Base-by-base conservation (phyloP, 305 asterid species). In the Coffea humblotiana region DNA sequence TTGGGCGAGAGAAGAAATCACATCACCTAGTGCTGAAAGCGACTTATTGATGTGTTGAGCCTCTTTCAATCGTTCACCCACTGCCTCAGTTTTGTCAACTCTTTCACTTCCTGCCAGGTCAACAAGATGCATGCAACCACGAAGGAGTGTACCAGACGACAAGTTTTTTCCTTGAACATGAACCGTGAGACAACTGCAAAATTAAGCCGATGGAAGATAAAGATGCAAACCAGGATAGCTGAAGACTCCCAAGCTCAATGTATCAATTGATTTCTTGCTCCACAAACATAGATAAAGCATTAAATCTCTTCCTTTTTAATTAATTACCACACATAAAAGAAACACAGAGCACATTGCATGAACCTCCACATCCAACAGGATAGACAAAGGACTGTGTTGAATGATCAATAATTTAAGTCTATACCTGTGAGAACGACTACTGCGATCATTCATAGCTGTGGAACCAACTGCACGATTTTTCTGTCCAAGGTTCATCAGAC, bases 101-200 rank as follows among this genome's bases (percentile, higher is more conserved):
- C 97, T 88, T 84, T 96, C 99, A 81, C 99, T 96, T 85, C 99
- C 99, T 56, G 98, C 99, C 69, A 96, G 91, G 84, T 96, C 99
- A 75, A 96, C 99, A 32, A 96, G 88, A 90, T 96, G 98, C 99
- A 96, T 88, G 78, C 97, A 90, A 61, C 99, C 99, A 47, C 91
- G 95, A 74, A 88, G 87, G 74, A 87, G 40, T 10, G 94, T 71
- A 73, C 97, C 96, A 32, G 98, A 89, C 8, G 98, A 82, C 89
- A 92, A 70, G 78, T 92, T 92, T 89, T 85, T 92, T 84, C 99
- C 98, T 87, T 91, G 93, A 84, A 96, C 97, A 81, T 94, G 98
- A 88, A 96, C 98, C 27, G 97, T 93, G 71, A 96, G 88, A 82
- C 98, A 96, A 84, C 98, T 94, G 93, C 90, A 89, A 37, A 83